phyloP scores from a whole-genome alignment of 768 basidiomycete genomes.

The Lactifluus echinatus region DNA sequence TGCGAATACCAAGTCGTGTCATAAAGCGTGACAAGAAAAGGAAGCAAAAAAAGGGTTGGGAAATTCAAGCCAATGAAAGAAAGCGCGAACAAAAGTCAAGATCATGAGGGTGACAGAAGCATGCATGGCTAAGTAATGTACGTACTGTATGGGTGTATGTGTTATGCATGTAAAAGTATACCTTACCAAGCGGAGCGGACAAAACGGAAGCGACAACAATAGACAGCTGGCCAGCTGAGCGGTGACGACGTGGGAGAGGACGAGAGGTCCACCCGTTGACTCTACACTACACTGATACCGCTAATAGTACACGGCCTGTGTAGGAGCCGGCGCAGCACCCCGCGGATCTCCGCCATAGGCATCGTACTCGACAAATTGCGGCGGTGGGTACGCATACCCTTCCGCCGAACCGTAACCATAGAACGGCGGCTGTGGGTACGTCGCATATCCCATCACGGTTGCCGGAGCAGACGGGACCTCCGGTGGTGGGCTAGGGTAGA shows the following conservation, averaged over 20 bases:
- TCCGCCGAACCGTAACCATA: conserved; percentile 10
- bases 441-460: conserved; percentile 44
- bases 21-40: conserved; percentile 1
- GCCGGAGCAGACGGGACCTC: conserved; percentile 24
- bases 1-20: neutral
- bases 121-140: conserved; percentile 3
- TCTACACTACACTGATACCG: conserved; percentile 1
- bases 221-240: neutral
- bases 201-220: neutral
- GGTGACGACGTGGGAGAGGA: neutral
- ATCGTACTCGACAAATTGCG: conserved; percentile 14
- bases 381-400: conserved; percentile 7
- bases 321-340: neutral
- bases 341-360: conserved; percentile 9
- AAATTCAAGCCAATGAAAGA: neutral
- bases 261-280: no score
- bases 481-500: conserved; percentile 21
- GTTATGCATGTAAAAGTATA: conserved; percentile 1
- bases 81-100: neutral
- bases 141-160: conserved; percentile 14
- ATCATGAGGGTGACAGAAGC: neutral
- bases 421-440: conserved; percentile 31
- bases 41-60: neutral
- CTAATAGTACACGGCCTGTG: conserved; percentile 15
- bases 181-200: neutral